These are phyloP conservation scores for Zymoseptoria brevis DNA, from an alignment of 2,329 filamentous ascomycete species.

Conservation along the genomic window DNA sequence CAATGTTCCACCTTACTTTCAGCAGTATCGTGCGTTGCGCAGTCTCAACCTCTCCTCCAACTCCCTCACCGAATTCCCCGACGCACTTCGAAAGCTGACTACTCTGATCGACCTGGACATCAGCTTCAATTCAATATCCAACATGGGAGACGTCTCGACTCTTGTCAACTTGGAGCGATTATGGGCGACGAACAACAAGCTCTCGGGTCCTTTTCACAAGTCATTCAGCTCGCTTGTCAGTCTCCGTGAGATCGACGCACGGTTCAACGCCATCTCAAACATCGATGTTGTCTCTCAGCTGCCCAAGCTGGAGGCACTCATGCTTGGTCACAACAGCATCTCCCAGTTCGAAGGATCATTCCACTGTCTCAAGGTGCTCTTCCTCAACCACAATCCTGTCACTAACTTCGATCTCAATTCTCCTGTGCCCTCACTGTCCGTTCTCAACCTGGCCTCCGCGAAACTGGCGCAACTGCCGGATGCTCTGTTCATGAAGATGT, in stretches of 20 bases:
- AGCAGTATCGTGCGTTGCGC: slow-evolving; percentile 66
- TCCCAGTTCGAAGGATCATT: slow-evolving; percentile 89
- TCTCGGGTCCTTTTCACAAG: slow-evolving; percentile 63
- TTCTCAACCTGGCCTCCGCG: slow-evolving; percentile 80
- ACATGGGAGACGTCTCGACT: slow-evolving; percentile 70
- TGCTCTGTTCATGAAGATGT: slow-evolving; percentile 77
- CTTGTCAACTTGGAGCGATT: slow-evolving; percentile 76
- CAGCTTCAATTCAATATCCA: slow-evolving; percentile 86
- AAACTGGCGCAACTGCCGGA: slow-evolving; percentile 85
- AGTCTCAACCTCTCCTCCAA: slow-evolving; percentile 92
- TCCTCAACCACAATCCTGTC: slow-evolving; percentile 89
- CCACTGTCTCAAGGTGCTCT: slow-evolving; percentile 70
- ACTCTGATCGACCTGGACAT: slow-evolving; percentile 88
- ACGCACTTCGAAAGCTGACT: slow-evolving; percentile 72
- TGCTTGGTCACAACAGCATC: slow-evolving; percentile 86
- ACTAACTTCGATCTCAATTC: slow-evolving; percentile 81
- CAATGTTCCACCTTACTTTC: slow-evolving; percentile 72
- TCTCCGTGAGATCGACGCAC: slow-evolving; percentile 84
- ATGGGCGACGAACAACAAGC: slow-evolving; percentile 90
- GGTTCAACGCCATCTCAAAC: slow-evolving; percentile 81
- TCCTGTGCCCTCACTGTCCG: slow-evolving; percentile 71
- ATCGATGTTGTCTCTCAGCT: slow-evolving; percentile 82
- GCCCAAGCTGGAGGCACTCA: slow-evolving; percentile 78
- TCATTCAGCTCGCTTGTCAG: slow-evolving; percentile 64
- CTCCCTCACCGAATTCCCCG: slow-evolving; percentile 74